Base-by-base conservation (phyloP, 2,329 filamentous ascomycete genomes). In the Beauveria caledonica region DNA sequence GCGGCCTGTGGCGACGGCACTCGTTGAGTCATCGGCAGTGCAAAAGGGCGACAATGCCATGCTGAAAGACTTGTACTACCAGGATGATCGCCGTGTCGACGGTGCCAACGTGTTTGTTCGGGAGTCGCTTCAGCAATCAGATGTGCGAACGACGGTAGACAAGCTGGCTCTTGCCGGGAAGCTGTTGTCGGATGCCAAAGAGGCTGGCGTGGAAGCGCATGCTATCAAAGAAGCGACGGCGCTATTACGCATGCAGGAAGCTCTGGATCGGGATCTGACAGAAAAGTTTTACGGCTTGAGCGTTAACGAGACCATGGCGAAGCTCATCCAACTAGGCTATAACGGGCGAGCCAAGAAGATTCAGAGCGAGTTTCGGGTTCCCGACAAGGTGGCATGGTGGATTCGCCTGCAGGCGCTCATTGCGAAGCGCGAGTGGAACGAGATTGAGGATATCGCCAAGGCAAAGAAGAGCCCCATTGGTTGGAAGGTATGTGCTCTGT, bases 51-150 rank as follows among this genome's bases (percentile, higher is more conserved):
- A 96, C 68, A 92, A 96, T 67, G 81, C 84, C 0, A 74, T 99
- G 23, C 83, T 99, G 27, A 99, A 97, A 69, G 94, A 97, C 70
- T 79, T 99, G 3, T 99, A 94, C 76, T 99, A 99, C 71, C 94
- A 97, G 75, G 94, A 97, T 68, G 94, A 99, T 71, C 86, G 93
- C 5, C 85, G 92, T 3, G 78, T 92, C 5, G 94, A 97, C 65
- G 92, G 94, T 3, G 89, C 93, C 0, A 89, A 91, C 61, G 85
- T 99, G 2, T 89, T 97, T 62, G 78, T 99, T 15, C 85, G 86
- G 21, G 93, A 99, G 74, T 90, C 92, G 0, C 78, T 99, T 8
- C 76, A 81, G 5, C 89, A 94, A 69, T 80, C 85, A 1, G 86
- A 89, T 63, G 78, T 86, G 27, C 81, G 86, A 39, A 86, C 86